These are phyloP conservation scores for Nicotiana paniculata DNA, from an alignment of 257 asterid genomes.

Conservation along the genomic window DNA sequence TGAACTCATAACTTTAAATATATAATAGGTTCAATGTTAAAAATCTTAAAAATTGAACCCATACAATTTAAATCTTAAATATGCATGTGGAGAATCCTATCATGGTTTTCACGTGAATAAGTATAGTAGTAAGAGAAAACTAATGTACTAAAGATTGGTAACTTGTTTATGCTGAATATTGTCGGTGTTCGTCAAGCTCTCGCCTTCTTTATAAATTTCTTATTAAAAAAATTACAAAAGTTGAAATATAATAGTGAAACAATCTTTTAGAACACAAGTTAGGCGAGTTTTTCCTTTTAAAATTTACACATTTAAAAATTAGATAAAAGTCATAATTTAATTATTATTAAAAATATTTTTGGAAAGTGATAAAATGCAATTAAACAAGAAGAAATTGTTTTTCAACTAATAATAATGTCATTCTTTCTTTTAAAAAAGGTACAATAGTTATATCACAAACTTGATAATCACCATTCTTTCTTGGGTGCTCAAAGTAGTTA, in stretches of 20 bases:
- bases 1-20: too few species aligned
- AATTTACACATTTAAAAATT: neutral
- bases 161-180: neutral
- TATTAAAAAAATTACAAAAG: neutral
- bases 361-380: neutral
- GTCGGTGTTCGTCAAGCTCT: neutral
- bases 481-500: neutral
- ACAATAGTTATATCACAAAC: neutral
- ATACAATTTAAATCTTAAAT: too few species aligned
- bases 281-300: neutral
- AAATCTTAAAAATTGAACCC: too few species aligned
- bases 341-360: neutral
- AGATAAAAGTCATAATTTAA: neutral
- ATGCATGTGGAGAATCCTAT: neutral
- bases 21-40: too few species aligned
- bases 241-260: neutral
- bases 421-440: neutral
- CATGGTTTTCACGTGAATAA: neutral
- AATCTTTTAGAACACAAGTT: neutral
- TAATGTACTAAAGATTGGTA: too few species aligned
- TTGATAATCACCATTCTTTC: neutral
- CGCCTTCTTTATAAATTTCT: neutral
- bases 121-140: neutral
- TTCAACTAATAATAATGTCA: neutral
- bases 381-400: neutral